These are phyloP conservation scores for Hypoxylon fragiforme DNA, from an alignment of 495 filamentous ascomycete genomes.

Conservation along the genomic window DNA sequence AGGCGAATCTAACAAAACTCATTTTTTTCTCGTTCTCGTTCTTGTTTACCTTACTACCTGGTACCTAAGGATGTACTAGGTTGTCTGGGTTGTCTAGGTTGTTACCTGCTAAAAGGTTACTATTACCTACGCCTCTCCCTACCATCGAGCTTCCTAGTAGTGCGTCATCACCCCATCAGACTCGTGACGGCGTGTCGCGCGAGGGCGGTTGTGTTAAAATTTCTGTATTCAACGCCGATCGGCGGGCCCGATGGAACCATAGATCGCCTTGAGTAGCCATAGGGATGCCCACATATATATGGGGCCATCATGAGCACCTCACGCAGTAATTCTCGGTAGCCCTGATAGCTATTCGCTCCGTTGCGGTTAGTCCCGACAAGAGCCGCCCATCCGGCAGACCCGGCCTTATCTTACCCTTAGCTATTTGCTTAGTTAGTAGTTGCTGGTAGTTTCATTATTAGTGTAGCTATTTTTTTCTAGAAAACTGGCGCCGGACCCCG, in stretches of 20 bases:
- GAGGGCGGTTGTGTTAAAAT: conserved; percentile 11
- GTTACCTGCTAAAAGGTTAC: too few species aligned
- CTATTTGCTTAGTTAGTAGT: too few species aligned
- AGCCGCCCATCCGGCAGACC: conserved; percentile 23
- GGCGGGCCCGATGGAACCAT: conserved; percentile 28
- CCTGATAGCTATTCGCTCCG: conserved; percentile 3
- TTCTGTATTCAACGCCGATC: conserved; percentile 9
- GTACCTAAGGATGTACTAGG: too few species aligned
- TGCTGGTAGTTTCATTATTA: too few species aligned
- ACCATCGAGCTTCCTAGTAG: not conserved
- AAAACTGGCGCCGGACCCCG: conserved; percentile 17
- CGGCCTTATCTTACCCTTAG: too few species aligned
- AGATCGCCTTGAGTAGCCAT: not conserved
- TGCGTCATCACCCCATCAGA: conserved; percentile 30
- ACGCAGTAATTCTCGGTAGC: not conserved
- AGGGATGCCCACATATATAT: conserved; percentile 29
- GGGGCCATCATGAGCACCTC: conserved; percentile 27
- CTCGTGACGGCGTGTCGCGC: conserved; percentile 32
- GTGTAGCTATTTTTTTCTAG: too few species aligned
- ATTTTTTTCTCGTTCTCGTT: not conserved
- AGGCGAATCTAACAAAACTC: conserved; percentile 5
- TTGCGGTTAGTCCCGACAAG: conserved; percentile 28
- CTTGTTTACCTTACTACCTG: too few species aligned
- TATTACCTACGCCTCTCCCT: too few species aligned
- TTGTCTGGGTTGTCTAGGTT: too few species aligned